Evolutionary conservation across 441 rosid genomes (phyloP).

Genomic region (Pelargonium fulgidum): DNA sequence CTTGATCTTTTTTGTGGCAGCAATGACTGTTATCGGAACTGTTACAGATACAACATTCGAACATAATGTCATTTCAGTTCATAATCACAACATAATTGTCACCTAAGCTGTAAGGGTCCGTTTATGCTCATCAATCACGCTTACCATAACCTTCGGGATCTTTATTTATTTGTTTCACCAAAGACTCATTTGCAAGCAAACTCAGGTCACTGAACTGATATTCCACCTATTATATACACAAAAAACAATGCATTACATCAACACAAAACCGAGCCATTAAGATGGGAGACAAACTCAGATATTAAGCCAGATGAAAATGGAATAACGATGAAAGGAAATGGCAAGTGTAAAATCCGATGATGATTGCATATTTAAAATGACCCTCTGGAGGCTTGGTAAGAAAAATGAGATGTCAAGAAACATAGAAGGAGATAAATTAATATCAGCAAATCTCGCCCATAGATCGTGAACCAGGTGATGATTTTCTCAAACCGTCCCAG

Average conservation of each 20-base stretch:
- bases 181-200: conserved; percentile 77
- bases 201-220: conserved; percentile 86
- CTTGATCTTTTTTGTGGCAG: conserved; percentile 80
- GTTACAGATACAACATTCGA: conserved; percentile 13
- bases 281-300: too few relatives aligned
- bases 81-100: too few relatives aligned
- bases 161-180: conserved; percentile 66
- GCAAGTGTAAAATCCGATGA: too few relatives aligned
- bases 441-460: not conserved
- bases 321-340: too few relatives aligned
- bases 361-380: too few relatives aligned
- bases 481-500: not conserved
- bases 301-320: too few relatives aligned
- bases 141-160: conserved; percentile 91
- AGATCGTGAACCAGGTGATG: not conserved
- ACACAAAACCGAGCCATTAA: not conserved
- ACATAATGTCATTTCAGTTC: not conserved
- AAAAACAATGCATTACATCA: not conserved
- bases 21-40: conserved; percentile 70
- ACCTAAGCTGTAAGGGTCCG: not conserved
- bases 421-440: not conserved
- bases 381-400: too few relatives aligned
- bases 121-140: conserved; percentile 11
- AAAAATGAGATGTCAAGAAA: too few relatives aligned
- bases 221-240: conserved; percentile 50